Evolutionary conservation across 257 asterid genomes (phyloP), one percentile per base, ranked within the genome.

Genomic region (Nicotiana obtusifolia): DNA sequence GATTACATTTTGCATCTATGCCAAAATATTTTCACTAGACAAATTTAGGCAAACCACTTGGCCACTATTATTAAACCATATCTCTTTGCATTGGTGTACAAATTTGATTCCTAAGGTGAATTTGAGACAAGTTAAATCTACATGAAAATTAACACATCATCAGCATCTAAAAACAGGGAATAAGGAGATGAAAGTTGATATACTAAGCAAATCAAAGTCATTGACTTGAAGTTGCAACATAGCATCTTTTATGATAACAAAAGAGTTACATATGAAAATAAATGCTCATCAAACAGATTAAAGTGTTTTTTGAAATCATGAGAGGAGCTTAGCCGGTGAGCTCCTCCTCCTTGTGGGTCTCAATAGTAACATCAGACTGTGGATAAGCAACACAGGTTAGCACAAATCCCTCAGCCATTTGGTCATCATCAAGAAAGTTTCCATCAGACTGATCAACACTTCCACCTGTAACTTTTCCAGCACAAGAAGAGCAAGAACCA

Each of bases 401-500:
- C 81, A 95, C 97, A 90, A 90, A 93, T 1, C 97, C 97, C 0
- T 9, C 71, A 0, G 1, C 82, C 0, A 93, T 56, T 88, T 91
- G 99, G 0, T 84, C 95, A 44, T 92, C 98, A n/a, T 95, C 98
- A 22, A 95, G 97, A 83, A 87, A 95, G 85, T 88, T 92, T 0
- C 79, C 77, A 80, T 95, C 99, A 20, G 93, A 69, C 87, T 95
- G 99, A 84, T 95, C 99, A 0, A 95, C 92, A 49, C 0, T 15
- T 10, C 99, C 97, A 33, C 71, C 20, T 6, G 87, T 11, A 3
- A 95, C 67, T 80, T 92, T 92, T 0, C 97, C 98, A 56, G 93
- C 95, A 86, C 98, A 95, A 14, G 95, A 87, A 75, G 98, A 95
- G 90, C 99, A 95, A 0, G 99, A 89, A 0, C 98, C 98, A 7